Base-by-base conservation (phyloP, 1,284 basidiomycete species). In the Moesziomyces sp. region DNA sequence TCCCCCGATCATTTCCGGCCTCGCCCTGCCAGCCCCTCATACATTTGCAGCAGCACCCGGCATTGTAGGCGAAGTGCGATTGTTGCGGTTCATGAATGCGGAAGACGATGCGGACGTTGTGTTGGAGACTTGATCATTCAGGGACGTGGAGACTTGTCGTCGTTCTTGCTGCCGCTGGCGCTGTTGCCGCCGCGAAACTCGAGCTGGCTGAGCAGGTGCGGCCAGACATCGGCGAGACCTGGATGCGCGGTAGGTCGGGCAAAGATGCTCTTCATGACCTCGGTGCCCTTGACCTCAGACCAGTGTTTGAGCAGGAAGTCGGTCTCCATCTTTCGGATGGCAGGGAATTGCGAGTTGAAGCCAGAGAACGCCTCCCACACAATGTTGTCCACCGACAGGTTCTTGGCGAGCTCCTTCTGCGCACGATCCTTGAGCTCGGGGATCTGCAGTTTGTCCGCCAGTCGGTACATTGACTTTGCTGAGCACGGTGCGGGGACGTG, bases 341-440 rank as follows among this genome's bases (percentile, higher is more conserved):
- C 91, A 56, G 91, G 90, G 77, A 92, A 94, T 1, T 90, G 90
- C 16, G 90, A 89, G 14, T 91, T 90, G 85, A 94, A 94, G 0
- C 90, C 89, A 6, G 91, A 92, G 79, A 95, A 95, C 44, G 92
- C 89, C 83, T 95, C 93, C 76, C 91, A 91, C 1, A 91, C 91
- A 47, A 94, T 91, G 83, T 93, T 94, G 30, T 90, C 88, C 5
- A 91, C 88, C 0, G 90, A 90, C 46, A 94, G 86, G 3, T 90
- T 90, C 63, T 89, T 89, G 66, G 89, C 86, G 46, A 95, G 93
- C 83, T 94, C 91, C 88, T 89, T 87, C 61, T 89, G 89, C 21
- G 92, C 91, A 51, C 90, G 87, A 21, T 88, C 87, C 80, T 90
- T 91, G 56, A 93, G 84, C 42, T 91, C 91, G 30, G 85, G 79